Evolutionary conservation across 257 asterid species (phyloP), one percentile per base, ranked within the genome.

Genomic region (Solanum ossicruentum): DNA sequence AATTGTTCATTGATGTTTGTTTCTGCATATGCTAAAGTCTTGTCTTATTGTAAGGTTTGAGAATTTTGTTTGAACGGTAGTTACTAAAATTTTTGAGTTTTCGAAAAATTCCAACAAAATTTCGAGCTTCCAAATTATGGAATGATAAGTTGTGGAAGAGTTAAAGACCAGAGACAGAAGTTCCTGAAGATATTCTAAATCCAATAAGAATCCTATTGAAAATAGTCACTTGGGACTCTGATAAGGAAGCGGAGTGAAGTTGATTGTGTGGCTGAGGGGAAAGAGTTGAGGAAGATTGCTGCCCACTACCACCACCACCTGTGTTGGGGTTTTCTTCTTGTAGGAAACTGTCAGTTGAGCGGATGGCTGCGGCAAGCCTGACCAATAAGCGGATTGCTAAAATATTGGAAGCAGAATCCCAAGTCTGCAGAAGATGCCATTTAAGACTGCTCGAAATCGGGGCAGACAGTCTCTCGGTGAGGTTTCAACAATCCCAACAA

Each of bases 381-480:
- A 91, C 95, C 0, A 89, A 90, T 32, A 84, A 82, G 69, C 91
- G 91, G 88, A 90, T 85, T 73, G 93, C 91, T 3, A 83, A 84
- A 63, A 36, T 92, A 77, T 84, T 91, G 95, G 97, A 90, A 89
- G 85, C 89, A 87, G 84, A 90, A 86, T 75, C 89, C 63, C 57
- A n/a, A 80, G 87, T 86, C 66, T 23, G 95, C 85, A 79, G 93
- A 93, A 85, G 93, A 92, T 81, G 94, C 94, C 63, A 85, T 92
- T 15, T 69, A 91, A 89, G 84, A 91, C 92, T 10, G 97, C 92
- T 84, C 89, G 90, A 82, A 75, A 28, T 86, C 79, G 52, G 90
- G 57, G 87, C 88, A 8, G 88, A 80, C 28, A 89, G 16, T 32
- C 49, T 67, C 13, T 32, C 2, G 21, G 75, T 67, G 49, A 81